phyloP scores from a whole-genome alignment of 2,329 filamentous ascomycete genomes.

The Xylaria hypoxylon region DNA sequence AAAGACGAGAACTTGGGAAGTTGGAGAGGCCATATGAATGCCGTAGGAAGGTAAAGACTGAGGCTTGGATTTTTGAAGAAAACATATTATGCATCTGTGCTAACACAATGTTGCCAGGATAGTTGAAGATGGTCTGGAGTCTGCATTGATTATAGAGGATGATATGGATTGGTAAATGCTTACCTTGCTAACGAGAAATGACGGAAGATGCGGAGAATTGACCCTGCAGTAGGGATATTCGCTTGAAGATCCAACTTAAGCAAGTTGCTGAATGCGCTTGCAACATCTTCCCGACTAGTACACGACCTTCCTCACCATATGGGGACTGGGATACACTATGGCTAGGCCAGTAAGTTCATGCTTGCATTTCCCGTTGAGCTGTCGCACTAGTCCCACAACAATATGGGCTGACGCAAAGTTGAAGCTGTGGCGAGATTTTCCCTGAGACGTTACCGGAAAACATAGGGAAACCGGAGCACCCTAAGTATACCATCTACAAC shows the following conservation, averaged over 20 bases:
- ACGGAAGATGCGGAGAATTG: background rate
- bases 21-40: constrained; percentile 57
- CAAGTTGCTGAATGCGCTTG: constrained; percentile 50
- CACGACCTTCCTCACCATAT: constrained; percentile 44
- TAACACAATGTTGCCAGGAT: constrained; percentile 43
- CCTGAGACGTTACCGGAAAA: constrained; percentile 46
- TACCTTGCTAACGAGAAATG: background rate
- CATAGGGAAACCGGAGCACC: constrained; percentile 43
- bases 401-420: background rate
- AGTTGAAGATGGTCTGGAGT: constrained; percentile 51
- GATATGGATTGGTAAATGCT: constrained; percentile 53
- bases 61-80: constrained; percentile 12
- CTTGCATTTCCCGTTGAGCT: background rate
- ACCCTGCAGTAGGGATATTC: constrained; percentile 47
- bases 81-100: background rate
- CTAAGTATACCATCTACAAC: constrained; percentile 46
- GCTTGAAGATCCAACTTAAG: constrained; percentile 51
- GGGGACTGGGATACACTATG: constrained; percentile 48
- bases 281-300: constrained; percentile 46
- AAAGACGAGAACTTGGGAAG: constrained; percentile 54
- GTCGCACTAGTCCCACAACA: background rate
- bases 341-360: constrained; percentile 44
- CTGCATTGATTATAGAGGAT: constrained; percentile 56
- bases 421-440: constrained; percentile 48
- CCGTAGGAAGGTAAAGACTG: constrained; percentile 45